Conservation (phyloP, 2,329 filamentous ascomycete genomes). For the Neurospora sp. region DNA sequence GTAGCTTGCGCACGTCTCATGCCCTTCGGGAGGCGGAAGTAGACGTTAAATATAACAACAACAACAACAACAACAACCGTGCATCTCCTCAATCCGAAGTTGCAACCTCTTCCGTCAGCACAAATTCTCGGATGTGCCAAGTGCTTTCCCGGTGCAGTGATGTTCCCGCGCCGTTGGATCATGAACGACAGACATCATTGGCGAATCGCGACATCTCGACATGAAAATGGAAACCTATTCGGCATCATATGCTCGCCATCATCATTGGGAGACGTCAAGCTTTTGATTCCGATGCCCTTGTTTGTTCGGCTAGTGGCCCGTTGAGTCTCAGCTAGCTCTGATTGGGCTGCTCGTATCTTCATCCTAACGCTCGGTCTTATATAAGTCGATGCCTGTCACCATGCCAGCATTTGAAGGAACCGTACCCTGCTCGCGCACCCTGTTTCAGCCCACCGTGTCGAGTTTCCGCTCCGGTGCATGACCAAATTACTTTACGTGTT, state of each 20-base stretch:
- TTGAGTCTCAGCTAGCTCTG: background rate
- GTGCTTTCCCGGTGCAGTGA: background rate
- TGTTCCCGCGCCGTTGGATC: background rate
- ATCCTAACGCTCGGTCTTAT: background rate
- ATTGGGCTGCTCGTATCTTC: background rate
- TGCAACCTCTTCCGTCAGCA: background rate
- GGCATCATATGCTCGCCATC: background rate
- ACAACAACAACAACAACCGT: too few relatives aligned
- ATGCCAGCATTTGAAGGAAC: background rate
- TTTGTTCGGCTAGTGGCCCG: background rate
- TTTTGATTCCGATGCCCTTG: background rate
- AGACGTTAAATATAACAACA: too few relatives aligned
- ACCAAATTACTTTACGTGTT: background rate
- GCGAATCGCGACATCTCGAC: background rate
- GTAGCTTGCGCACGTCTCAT: too few relatives aligned
- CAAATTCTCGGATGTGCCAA: too few relatives aligned
- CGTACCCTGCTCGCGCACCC: background rate
- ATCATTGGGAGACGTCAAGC: background rate
- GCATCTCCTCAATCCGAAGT: background rate
- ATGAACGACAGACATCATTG: background rate
- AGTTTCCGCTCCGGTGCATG: background rate
- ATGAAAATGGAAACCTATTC: background rate
- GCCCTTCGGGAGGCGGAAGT: too few relatives aligned
- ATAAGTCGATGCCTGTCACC: background rate
- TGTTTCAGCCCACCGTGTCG: background rate